Evolutionary conservation across 2,329 filamentous ascomycete genomes (phyloP), one percentile per base, ranked within the genome.

Genomic region (Huntiella bhutanensis): DNA sequence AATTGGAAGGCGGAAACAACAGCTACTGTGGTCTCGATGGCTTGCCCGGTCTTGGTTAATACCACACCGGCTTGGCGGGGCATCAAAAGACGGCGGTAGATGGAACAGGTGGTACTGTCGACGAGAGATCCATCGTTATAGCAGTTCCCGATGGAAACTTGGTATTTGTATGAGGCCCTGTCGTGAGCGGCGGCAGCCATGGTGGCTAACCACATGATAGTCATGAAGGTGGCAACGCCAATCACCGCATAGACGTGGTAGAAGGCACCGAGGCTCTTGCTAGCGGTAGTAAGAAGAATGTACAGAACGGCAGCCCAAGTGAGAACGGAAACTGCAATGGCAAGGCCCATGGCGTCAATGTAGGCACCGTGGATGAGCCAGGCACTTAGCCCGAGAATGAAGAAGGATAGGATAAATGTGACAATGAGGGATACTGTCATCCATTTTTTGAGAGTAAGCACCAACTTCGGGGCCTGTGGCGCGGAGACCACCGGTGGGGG

Each of bases 161-260:
- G 51, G 43, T 60, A 58, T 3, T 51, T 55, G 53, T 64, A 69
- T 13, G 50, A 50, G 33, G 59, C 57, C 28, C 66, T 62, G 44
- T 53, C 56, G 15, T 61, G 58, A 6, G 67, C 67, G 11, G 59
- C 59, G 19, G 64, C 59, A 33, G 55, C 61, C 53, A 60, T 56
- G n/a, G 61, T 59, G 0, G 64, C 59, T 13, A 70, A 62, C 68
- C 68, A 70, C 45, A 70, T 59, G 47, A 70, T 52, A 41, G 64
- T 53, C 55, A 70, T 57, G 38, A 68, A 55, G 3, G 54, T 58
- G 40, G 70, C 66, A 16, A 70, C 57, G 11, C 56, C 56, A 5
- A 70, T 55, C 7, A 68, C 57, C 36, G 65, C 66, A 51, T 63
- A 59, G 48, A 67, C 59, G 51, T 69, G 62, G 53, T 70, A 69